Evolutionary conservation across 176 grass and related monocot genomes (phyloP), one percentile per base, ranked within the genome.

Genomic region (Stipa capillata): DNA sequence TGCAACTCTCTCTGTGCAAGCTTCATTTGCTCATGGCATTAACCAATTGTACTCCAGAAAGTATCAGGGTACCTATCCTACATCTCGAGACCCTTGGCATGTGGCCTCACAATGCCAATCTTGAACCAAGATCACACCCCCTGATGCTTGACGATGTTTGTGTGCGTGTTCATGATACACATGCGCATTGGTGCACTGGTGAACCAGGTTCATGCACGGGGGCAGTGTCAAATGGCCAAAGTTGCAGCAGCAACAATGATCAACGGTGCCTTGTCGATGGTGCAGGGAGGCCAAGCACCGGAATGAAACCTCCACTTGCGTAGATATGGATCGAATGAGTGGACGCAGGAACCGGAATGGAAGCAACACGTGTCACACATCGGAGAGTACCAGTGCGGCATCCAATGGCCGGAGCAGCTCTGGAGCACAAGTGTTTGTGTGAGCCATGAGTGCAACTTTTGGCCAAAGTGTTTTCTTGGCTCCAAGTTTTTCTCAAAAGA

Each of bases 361-460:
- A 34, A 1, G 8, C 1, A 3, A 66, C 54, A 61, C 15, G 20
- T 66, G 59, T 50, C 33, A 0, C 0, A 1, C 45, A 57, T 83
- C 65, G 2, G 5, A 6, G 21, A 78, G 18, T 7, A 0, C 9
- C 0, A 3, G 4, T 1, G 35, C 11, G 1, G 50, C 20, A 50
- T 78, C 40, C 1, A 80, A 74, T 0, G 24, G 32, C 41, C 1
- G n/a, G 81, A 53, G 31, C 29, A 61, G 79, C 28, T 74, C 10
- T 1, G 11, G 18, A 28, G 58, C 75, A 74, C 60, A 15, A 0
- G n/a, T n/a, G n/a, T n/a, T n/a, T 72, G 24, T 48, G 16, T 28
- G 76, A 61, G 60, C 37, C 75, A 65, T 81, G 77, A 85, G 77
- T 89, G 82, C 82, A 81, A 36, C 63, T 85, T 89, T 81, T 76